Conservation (phyloP, 2,329 filamentous ascomycete species). For the Hypoxylon sp. region DNA sequence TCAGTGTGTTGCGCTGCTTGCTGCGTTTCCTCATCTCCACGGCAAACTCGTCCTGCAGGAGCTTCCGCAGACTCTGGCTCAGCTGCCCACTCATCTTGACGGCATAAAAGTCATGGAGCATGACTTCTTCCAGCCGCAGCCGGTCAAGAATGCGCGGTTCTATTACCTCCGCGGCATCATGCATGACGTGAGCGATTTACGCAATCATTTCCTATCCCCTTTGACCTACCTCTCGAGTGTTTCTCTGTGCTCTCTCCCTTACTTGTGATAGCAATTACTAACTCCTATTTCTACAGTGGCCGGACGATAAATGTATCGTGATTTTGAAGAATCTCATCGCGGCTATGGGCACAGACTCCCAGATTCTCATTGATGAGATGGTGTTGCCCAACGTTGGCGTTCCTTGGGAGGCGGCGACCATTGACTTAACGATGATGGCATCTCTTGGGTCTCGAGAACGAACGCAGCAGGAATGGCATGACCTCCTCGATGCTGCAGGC, state of each 20-base stretch:
- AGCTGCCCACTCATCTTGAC: background rate
- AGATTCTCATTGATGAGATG: slow-evolving; percentile 61
- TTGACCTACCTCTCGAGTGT: background rate
- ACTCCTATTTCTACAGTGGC: slow-evolving; percentile 43
- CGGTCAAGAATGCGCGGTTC: slow-evolving; percentile 50
- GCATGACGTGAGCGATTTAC: slow-evolving; percentile 51
- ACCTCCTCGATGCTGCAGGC: slow-evolving; percentile 46
- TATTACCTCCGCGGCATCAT: slow-evolving; percentile 59
- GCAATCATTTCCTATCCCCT: background rate
- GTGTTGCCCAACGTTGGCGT: slow-evolving; percentile 57
- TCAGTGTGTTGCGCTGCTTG: background rate
- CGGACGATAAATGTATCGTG: slow-evolving; percentile 52
- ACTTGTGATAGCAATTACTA: background rate
- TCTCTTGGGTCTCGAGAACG: slow-evolving; percentile 55
- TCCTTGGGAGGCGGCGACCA: slow-evolving; percentile 51
- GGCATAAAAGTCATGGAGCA: slow-evolving; percentile 33
- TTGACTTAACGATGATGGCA: slow-evolving; percentile 59
- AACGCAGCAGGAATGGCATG: slow-evolving; percentile 55
- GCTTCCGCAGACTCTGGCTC: background rate
- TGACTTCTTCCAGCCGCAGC: slow-evolving; percentile 51
- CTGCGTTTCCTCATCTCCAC: background rate
- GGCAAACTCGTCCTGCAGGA: background rate
- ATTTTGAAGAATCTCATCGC: slow-evolving; percentile 56
- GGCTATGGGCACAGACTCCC: slow-evolving; percentile 54
- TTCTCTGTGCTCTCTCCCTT: too few species aligned